phyloP scores from a whole-genome alignment of 345 rosid genomes.

The Microthlaspi erraticum region DNA sequence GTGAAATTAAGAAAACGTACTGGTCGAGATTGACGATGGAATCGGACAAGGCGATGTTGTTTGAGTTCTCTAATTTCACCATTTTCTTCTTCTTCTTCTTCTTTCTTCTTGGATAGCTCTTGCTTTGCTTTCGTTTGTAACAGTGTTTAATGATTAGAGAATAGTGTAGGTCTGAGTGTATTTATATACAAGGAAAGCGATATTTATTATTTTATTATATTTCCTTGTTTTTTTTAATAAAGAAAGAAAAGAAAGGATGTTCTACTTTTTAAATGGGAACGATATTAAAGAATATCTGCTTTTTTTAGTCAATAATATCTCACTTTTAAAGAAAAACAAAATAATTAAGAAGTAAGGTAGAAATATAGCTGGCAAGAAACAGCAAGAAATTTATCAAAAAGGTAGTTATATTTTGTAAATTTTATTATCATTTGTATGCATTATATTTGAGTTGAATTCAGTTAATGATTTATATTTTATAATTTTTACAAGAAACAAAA shows the following conservation, averaged over 20 bases:
- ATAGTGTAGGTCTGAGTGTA: slow-evolving; percentile 32
- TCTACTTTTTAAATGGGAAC: slow-evolving; percentile 2
- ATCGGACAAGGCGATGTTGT: slow-evolving; percentile 37
- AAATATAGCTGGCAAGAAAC: not conserved
- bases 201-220: slow-evolving; percentile 21
- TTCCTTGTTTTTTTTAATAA: not conserved
- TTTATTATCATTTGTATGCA: too few species aligned
- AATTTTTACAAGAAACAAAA: too few species aligned
- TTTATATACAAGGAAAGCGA: slow-evolving; percentile 43
- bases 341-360: not conserved
- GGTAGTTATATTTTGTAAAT: too few species aligned
- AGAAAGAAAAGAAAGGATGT: not conserved
- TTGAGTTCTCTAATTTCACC: slow-evolving; percentile 42
- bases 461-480: too few species aligned
- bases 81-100: slow-evolving; percentile 28
- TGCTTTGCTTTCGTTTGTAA: slow-evolving; percentile 6
- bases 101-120: slow-evolving; percentile 5
- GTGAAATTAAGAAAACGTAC: slow-evolving; percentile 24
- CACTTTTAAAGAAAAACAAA: not conserved
- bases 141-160: slow-evolving; percentile 42
- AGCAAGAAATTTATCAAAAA: not conserved
- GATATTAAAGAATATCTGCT: not conserved
- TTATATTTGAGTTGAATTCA: too few species aligned
- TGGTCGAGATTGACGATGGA: slow-evolving; percentile 41
- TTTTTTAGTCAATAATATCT: slow-evolving; percentile 11